phyloP scores from a whole-genome alignment of 306 rosid species.

The Medicago truncatula region MtrunA17r5.0-ANR NC_053044.1:57881501-57882000 shows the following conservation, averaged over 20 bases:
- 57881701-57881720: too few species aligned
- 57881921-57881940: constrained; percentile 58
- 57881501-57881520: too few species aligned
- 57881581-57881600: constrained; percentile 40
- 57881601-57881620: constrained; percentile 59
- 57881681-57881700: constrained; percentile 41
- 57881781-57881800: neutral
- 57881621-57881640: neutral
- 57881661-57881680: constrained; percentile 40
- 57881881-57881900: constrained; percentile 67
- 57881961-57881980: constrained; percentile 55
- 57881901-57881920: constrained; percentile 59
- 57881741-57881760: too few species aligned
- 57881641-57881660: constrained; percentile 7
- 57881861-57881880: constrained; percentile 33
- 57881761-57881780: neutral
- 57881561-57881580: neutral
- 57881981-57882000: constrained; percentile 71
- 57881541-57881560: neutral
- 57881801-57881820: constrained; percentile 55
- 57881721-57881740: too few species aligned
- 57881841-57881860: constrained; percentile 50
- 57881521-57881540: neutral
- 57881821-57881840: constrained; percentile 43
- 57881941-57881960: constrained; percentile 60